These are phyloP conservation scores for Zymoseptoria tritici DNA, from an alignment of 2,329 filamentous ascomycete species.

Conservation along the genomic window DNA sequence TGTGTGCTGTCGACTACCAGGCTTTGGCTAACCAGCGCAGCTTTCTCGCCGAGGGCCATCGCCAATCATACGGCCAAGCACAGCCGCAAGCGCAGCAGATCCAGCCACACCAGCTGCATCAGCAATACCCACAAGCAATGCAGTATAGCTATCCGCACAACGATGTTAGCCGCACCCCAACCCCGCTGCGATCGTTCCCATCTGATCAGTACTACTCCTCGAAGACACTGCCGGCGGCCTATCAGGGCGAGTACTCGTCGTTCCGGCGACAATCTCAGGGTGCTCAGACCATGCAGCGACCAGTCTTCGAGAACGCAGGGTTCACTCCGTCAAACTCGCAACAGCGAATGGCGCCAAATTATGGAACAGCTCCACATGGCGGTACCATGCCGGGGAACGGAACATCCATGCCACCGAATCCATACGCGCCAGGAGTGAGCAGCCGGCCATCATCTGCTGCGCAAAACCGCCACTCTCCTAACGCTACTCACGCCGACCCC, in stretches of 20 bases:
- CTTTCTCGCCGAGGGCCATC: conserved; percentile 21
- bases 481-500: conserved; percentile 25
- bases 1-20: conserved; percentile 25
- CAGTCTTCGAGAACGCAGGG: conserved; percentile 18
- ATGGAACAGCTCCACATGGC: conserved; percentile 1
- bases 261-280: conserved; percentile 29
- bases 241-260: conserved; percentile 30
- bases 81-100: conserved; percentile 3
- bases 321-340: conserved; percentile 20
- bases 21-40: conserved; percentile 25
- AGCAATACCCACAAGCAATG: conserved; percentile 1
- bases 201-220: conserved; percentile 32
- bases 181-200: conserved; percentile 28
- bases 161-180: conserved; percentile 15
- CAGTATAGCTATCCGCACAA: conserved; percentile 22
- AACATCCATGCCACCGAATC: conserved; percentile 17
- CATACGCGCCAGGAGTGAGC: conserved; percentile 15
- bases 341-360: conserved; percentile 20
- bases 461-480: conserved; percentile 28
- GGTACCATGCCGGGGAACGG: conserved; percentile 3
- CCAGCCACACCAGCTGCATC: conserved; percentile 5
- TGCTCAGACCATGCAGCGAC: conserved; percentile 23
- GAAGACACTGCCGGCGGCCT: conserved; percentile 29
- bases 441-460: conserved; percentile 20
- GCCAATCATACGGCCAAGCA: conserved; percentile 11